A percentile compares a stretch with the other conserved stretches of the same genome.
phyloP scores from a whole-genome alignment of 768 basidiomycete genomes.

The Boletus edulis region DNA sequence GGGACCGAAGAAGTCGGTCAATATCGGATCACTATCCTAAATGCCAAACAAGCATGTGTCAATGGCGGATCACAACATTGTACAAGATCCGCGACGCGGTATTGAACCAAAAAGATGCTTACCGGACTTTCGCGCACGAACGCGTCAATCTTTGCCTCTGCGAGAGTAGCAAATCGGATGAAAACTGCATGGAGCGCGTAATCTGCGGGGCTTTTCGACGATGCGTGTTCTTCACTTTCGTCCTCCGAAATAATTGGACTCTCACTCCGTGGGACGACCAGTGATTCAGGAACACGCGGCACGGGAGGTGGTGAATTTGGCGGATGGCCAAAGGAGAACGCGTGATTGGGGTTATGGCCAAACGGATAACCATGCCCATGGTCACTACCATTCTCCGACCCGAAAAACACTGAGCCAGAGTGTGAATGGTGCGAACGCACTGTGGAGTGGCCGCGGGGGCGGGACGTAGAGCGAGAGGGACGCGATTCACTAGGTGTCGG shows the following conservation, averaged over 20 bases:
- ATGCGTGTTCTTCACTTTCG: constrained; percentile 58
- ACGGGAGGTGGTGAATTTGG: constrained; percentile 71
- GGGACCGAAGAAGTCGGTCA: constrained; percentile 67
- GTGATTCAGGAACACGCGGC: constrained; percentile 68
- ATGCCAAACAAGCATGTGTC: neutral
- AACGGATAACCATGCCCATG: constrained; percentile 44
- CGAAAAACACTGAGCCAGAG: constrained; percentile 69
- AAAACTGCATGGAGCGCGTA: constrained; percentile 88
- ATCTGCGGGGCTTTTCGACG: constrained; percentile 82
- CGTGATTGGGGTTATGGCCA: constrained; percentile 27
- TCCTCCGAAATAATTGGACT: constrained; percentile 56
- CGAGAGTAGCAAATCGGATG: constrained; percentile 77
- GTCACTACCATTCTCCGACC: constrained; percentile 72
- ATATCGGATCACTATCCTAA: constrained; percentile 68
- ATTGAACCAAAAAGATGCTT: constrained; percentile 27
- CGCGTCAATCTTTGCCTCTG: constrained; percentile 75
- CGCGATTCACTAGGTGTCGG: constrained; percentile 52
- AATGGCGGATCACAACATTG: neutral
- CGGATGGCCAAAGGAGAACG: constrained; percentile 23
- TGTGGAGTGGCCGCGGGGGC: constrained; percentile 55
- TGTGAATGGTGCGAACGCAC: constrained; percentile 79
- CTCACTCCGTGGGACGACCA: constrained; percentile 50
- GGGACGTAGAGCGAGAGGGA: constrained; percentile 34
- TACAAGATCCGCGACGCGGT: neutral
- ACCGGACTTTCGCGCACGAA: constrained; percentile 72